Evolutionary conservation across 768 basidiomycete species (phyloP), one percentile per base, ranked within the genome.

Genomic region (Flagelloscypha sp.): DNA sequence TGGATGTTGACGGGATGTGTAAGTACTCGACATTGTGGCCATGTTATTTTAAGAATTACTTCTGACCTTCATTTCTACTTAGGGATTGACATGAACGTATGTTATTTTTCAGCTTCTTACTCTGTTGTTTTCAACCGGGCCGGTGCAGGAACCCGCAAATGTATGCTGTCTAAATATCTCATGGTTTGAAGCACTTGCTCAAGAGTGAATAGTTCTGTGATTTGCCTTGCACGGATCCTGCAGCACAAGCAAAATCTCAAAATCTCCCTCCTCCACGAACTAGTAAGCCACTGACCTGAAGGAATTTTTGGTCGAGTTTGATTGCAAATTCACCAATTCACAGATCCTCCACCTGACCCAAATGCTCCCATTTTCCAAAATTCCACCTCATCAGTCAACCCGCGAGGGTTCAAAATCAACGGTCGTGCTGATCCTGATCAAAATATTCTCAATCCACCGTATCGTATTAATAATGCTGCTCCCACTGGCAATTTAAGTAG

Each of bases 51-150:
- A n/a, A n/a, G n/a, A n/a, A n/a, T n/a, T n/a, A n/a, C n/a, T n/a
- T n/a, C n/a, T n/a, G n/a, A n/a, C n/a, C n/a, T n/a, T n/a, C n/a
- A n/a, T n/a, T n/a, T n/a, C n/a, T n/a, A n/a, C n/a, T n/a, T n/a
- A n/a, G n/a, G 81, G 83, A 80, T 82, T 17, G 78, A 80, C 44
- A 80, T 79, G 79, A 82, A 84, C 49, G 80, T 83, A 68, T 40
- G 79, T 81, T 44, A 17, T 70, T 49, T 13, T 17, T 22, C 16
- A 12, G 11, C 15, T 28, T 24, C 23, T 27, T 23, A 16, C 18
- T 8, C 15, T 17, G 7, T 20, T 6, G 11, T 21, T 9, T 9
- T 7, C n/a, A n/a, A n/a, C n/a, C n/a, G n/a, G n/a, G n/a, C n/a
- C n/a, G n/a, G n/a, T n/a, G n/a, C n/a, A n/a, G n/a, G n/a, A n/a